These are phyloP conservation scores for Cotoneaster glaucophyllus DNA, from an alignment of 306 rosid species.

Conservation along the genomic window DNA sequence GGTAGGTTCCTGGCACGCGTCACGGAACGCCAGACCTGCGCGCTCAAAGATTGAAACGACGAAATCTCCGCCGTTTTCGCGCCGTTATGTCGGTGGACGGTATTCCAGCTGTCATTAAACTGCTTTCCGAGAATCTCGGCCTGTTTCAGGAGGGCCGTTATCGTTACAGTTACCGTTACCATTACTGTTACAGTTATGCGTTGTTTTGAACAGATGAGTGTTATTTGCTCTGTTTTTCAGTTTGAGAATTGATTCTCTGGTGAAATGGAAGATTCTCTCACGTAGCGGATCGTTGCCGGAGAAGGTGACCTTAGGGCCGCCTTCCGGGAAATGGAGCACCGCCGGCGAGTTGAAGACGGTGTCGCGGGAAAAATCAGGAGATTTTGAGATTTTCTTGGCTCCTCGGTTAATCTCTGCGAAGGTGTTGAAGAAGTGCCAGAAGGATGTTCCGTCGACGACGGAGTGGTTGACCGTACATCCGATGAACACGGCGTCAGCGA, in stretches of 20 bases:
- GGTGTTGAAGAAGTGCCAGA: slow-evolving; percentile 91
- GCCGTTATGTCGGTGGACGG: slow-evolving; percentile 12
- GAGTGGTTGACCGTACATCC: slow-evolving; percentile 70
- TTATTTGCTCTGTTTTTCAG: slow-evolving; percentile 35
- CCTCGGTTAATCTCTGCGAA: slow-evolving; percentile 57
- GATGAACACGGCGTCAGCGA: slow-evolving; percentile 61
- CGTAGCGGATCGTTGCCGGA: slow-evolving; percentile 47
- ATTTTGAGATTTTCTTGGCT: slow-evolving; percentile 32
- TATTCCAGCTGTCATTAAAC: slow-evolving; percentile 44
- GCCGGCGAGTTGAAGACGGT: slow-evolving; percentile 55
- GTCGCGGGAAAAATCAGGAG: slow-evolving; percentile 49
- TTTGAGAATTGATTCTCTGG: slow-evolving; percentile 35
- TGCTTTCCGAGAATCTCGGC: slow-evolving; percentile 35
- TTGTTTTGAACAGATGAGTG: background rate
- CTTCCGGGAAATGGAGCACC: slow-evolving; percentile 46
- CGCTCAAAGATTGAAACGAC: slow-evolving; percentile 75
- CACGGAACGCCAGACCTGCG: slow-evolving; percentile 84
- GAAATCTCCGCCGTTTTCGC: slow-evolving; percentile 41
- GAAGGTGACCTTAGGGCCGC: slow-evolving; percentile 56
- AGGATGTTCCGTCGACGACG: slow-evolving; percentile 73
- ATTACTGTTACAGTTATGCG: background rate
- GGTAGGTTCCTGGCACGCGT: slow-evolving; percentile 64
- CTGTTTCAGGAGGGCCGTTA: slow-evolving; percentile 29
- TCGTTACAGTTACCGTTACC: slow-evolving; percentile 18
- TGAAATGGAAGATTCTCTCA: slow-evolving; percentile 69